Evolutionary conservation across 1,139 yeast genomes (phyloP).

Genomic region (Suhomyces bokatorum): DNA sequence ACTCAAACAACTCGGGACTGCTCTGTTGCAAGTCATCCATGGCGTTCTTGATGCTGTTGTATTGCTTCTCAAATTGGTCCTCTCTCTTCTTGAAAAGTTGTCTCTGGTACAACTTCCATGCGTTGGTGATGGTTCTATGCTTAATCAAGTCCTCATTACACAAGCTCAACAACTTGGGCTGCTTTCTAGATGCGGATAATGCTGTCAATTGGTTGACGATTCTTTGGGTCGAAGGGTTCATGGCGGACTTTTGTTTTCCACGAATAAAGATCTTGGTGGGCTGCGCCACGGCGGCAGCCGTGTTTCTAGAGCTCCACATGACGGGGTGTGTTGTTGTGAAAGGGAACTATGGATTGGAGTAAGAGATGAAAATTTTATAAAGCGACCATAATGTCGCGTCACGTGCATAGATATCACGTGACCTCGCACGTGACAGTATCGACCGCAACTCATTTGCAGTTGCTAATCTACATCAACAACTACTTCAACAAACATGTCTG

Average conservation of each 20-base stretch:
- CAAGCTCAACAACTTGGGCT: slow-evolving; percentile 76
- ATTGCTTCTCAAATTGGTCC: slow-evolving; percentile 59
- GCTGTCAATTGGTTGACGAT: slow-evolving; percentile 80
- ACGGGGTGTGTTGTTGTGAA: too few species aligned
- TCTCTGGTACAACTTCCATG: slow-evolving; percentile 71
- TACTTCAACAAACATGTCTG: background rate
- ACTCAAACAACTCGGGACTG: slow-evolving; percentile 50
- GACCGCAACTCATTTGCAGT: too few species aligned
- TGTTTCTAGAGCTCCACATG: slow-evolving; percentile 6
- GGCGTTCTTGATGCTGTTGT: slow-evolving; percentile 65
- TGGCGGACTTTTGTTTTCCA: slow-evolving; percentile 38
- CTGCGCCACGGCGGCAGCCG: slow-evolving; percentile 1
- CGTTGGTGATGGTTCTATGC: slow-evolving; percentile 79
- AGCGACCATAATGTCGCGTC: too few species aligned
- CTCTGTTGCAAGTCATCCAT: slow-evolving; percentile 64
- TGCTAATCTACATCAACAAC: too few species aligned
- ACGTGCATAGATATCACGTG: background rate
- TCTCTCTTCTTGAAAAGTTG: slow-evolving; percentile 46
- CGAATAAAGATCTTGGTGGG: slow-evolving; percentile 29
- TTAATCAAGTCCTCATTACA: slow-evolving; percentile 81
- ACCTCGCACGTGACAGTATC: background rate
- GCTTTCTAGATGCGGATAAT: slow-evolving; percentile 81
- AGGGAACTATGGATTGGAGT: background rate
- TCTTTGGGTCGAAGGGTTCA: slow-evolving; percentile 61
- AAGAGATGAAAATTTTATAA: slow-evolving; percentile 5